Conservation (phyloP, 139 green algal species). For the Chlorella vulgaris region DNA sequence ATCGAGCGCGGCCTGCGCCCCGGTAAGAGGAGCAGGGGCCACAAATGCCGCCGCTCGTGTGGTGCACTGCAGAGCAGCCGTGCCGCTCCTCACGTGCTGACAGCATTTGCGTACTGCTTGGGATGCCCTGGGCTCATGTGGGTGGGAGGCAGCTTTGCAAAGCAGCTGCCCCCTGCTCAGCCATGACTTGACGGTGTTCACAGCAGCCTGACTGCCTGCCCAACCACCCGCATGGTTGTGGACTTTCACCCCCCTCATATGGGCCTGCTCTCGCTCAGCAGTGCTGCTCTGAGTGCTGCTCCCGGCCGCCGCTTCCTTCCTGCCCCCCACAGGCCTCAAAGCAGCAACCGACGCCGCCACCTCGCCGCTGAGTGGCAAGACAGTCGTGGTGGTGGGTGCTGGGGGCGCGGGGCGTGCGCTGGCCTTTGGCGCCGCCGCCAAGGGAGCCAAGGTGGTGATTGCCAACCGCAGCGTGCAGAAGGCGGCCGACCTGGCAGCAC, state of each 20-base stretch:
- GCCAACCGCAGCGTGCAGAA: constrained; percentile 74
- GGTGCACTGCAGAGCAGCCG: too few relatives aligned
- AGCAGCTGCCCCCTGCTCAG: too few relatives aligned
- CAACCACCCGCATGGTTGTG: too few relatives aligned
- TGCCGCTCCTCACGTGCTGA: too few relatives aligned
- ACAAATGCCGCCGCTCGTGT: too few relatives aligned
- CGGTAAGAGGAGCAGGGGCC: neutral
- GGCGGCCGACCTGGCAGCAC: constrained; percentile 65
- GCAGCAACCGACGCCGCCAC: constrained; percentile 5
- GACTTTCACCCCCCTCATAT: neutral
- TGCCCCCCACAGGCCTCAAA: too few relatives aligned
- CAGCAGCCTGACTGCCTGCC: too few relatives aligned
- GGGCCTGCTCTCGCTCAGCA: neutral
- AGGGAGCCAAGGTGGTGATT: constrained; percentile 68
- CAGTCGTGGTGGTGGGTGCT: constrained; percentile 92
- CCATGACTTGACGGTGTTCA: too few relatives aligned
- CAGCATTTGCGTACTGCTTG: too few relatives aligned
- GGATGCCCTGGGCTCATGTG: too few relatives aligned
- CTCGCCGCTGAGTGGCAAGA: constrained; percentile 69
- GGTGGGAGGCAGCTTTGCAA: too few relatives aligned
- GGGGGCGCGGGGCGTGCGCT: constrained; percentile 91
- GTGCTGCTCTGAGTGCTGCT: neutral
- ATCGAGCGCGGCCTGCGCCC: constrained; percentile 79
- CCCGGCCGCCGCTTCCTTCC: neutral
- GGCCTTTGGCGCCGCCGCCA: constrained; percentile 86